These are phyloP conservation scores for Quercus ilex DNA, from an alignment of 306 rosid genomes.

Conservation along the genomic window DNA sequence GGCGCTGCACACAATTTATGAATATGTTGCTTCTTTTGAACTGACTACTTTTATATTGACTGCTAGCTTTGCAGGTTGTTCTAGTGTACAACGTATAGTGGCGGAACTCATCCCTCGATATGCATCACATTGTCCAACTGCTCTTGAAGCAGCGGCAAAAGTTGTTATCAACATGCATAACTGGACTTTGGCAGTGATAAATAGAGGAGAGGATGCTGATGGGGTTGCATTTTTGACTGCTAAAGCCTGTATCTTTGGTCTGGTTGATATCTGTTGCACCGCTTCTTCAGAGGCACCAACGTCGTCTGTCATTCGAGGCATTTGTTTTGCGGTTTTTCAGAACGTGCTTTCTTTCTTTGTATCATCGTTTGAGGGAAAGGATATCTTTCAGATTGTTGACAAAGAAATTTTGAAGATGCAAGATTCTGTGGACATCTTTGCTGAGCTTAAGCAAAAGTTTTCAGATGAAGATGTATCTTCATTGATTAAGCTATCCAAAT, in stretches of 20 bases:
- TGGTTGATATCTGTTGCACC: slow-evolving; percentile 61
- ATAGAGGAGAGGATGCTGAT: slow-evolving; percentile 59
- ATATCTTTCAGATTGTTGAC: slow-evolving; percentile 51
- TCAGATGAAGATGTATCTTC: slow-evolving; percentile 57
- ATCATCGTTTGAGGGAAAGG: slow-evolving; percentile 63
- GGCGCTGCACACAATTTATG: too few relatives aligned
- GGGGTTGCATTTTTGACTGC: slow-evolving; percentile 81
- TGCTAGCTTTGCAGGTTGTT: slow-evolving; percentile 62
- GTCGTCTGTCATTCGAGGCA: slow-evolving; percentile 72
- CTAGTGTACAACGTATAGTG: slow-evolving; percentile 78
- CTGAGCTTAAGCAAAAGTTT: slow-evolving; percentile 53
- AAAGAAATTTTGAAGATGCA: slow-evolving; percentile 56
- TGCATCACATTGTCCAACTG: slow-evolving; percentile 79
- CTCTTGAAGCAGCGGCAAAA: slow-evolving; percentile 82
- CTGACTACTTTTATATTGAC: slow-evolving; percentile 13
- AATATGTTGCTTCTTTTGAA: not conserved
- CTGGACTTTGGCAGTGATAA: slow-evolving; percentile 57
- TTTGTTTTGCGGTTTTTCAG: slow-evolving; percentile 76
- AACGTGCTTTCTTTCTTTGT: slow-evolving; percentile 63
- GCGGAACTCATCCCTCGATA: slow-evolving; percentile 88
- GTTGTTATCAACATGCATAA: slow-evolving; percentile 75
- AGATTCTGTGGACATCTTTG: slow-evolving; percentile 49
- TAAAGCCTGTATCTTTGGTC: slow-evolving; percentile 63
- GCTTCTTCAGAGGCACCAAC: slow-evolving; percentile 65
- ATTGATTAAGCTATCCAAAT: slow-evolving; percentile 47